Conservation (phyloP, 805 yeast species). For the Ogataea sp. region DNA sequence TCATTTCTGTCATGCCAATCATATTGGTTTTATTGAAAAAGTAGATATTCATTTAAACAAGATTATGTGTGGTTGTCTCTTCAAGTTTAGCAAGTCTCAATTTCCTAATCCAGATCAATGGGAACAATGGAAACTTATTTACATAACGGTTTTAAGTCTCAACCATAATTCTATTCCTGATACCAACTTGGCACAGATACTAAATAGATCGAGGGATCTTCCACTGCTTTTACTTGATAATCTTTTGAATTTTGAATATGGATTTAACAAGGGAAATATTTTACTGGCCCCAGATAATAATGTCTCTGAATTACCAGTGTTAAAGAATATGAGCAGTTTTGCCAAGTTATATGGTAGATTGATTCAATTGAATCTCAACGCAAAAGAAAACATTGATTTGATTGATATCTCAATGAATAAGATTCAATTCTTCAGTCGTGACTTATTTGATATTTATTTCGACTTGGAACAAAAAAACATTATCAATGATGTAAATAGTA, state of each 20-base stretch:
- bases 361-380: conserved; percentile 8
- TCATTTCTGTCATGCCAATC: background rate
- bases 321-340: conserved; percentile 40
- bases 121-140: conserved; percentile 6
- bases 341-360: conserved; percentile 29
- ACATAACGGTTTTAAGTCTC: conserved; percentile 11
- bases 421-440: conserved; percentile 19
- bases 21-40: conserved; percentile 8
- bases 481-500: background rate
- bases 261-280: conserved; percentile 16
- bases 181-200: conserved; percentile 2
- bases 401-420: conserved; percentile 16
- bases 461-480: background rate
- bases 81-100: conserved; percentile 1
- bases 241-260: conserved; percentile 14
- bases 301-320: conserved; percentile 26
- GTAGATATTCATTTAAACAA: conserved; percentile 9
- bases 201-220: conserved; percentile 9
- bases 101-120: conserved; percentile 1
- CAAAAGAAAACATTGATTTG: conserved; percentile 7
- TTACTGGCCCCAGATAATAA: too few relatives aligned
- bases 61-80: background rate
- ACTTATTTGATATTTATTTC: background rate
- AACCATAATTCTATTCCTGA: conserved; percentile 8
- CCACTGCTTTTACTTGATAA: conserved; percentile 9